Percentiles rank a stretch among this genome's conserved stretches.
phyloP scores from a whole-genome alignment of 176 grass and related monocot genomes.

The Lolium multiflorum region DNA sequence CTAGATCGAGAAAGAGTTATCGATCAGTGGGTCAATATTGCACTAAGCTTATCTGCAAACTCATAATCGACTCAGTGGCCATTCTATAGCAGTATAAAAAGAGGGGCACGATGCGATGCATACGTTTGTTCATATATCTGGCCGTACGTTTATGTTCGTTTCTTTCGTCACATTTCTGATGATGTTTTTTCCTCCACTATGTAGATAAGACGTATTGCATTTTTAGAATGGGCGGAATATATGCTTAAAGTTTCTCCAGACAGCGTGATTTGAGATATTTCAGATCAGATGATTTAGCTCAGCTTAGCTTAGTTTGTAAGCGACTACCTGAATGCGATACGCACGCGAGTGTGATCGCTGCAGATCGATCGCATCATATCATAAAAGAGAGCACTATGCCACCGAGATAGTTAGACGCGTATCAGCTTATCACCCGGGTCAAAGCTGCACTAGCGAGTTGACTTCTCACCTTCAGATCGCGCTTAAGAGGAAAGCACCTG shows the following conservation, averaged over 20 bases:
- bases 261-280: not conserved
- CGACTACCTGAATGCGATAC: not conserved
- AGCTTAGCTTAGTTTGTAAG: not conserved
- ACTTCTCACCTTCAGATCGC: not conserved
- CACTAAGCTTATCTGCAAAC: constrained; percentile 23
- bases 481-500: not conserved
- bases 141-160: not conserved
- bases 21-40: not conserved
- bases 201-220: not conserved
- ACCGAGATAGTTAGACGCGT: constrained; percentile 39
- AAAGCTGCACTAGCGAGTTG: constrained; percentile 31
- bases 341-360: not conserved
- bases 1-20: not conserved
- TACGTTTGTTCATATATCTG: not conserved
- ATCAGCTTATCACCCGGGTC: constrained; percentile 51
- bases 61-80: not conserved
- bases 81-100: not conserved
- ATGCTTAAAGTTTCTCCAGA: not conserved
- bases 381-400: not conserved
- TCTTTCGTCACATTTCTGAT: not conserved
- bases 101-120: not conserved
- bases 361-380: not conserved
- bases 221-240: not conserved
- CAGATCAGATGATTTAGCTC: not conserved
- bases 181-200: not conserved